Evolutionary conservation across 1,139 yeast species (phyloP), one percentile per base, ranked within the genome.

Genomic region (Kodamaea ohmeri): DNA sequence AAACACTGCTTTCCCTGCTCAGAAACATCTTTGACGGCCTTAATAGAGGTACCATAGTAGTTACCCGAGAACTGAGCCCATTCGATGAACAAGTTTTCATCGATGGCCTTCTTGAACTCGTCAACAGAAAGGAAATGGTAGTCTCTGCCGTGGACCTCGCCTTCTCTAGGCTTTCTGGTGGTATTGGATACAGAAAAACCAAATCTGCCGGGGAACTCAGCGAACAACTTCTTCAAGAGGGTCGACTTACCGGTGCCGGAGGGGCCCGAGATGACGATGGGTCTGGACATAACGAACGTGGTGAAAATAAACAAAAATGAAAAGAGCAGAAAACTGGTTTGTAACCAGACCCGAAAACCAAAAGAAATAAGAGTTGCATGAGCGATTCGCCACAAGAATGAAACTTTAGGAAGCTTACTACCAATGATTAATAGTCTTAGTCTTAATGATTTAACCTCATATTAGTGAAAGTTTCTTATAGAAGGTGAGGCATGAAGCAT

Each of bases 21-120:
- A 34, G 82, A 65, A 36, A 86, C 92, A 46, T 82, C 84, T 53
- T 84, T 76, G 41, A 92, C 97, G 21, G 96, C 82, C 55, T 80
- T 83, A 51, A 87, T 72, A 34, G 96, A 73, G 40, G 98, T 92
- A 44, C 99, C 99, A 63, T 92, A 92, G 72, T 84, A 89, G 73
- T 94, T 92, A 35, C 97, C 97, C 7, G 96, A 87, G 59, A 92
- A 92, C 64, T 88, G 94, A 8, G 99, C 98, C 95, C 96, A 88
- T 65, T 92, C 99, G 53, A 92, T 82, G 65, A 92, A 94, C 48
- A 83, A 85, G 36, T 78, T 69, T 30, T 78, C 79, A 9, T 72
- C 82, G 48, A 92, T 87, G 61, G 87, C 73, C 50, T 71, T 60
- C 64, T 87, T 75, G 76, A 92, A 92, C 44, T 78, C 78, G 12